A percentile compares a stretch with the other conserved stretches of the same genome.
Evolutionary conservation across 768 basidiomycete genomes (phyloP).

Genomic region (Termitomyces sp.): DNA sequence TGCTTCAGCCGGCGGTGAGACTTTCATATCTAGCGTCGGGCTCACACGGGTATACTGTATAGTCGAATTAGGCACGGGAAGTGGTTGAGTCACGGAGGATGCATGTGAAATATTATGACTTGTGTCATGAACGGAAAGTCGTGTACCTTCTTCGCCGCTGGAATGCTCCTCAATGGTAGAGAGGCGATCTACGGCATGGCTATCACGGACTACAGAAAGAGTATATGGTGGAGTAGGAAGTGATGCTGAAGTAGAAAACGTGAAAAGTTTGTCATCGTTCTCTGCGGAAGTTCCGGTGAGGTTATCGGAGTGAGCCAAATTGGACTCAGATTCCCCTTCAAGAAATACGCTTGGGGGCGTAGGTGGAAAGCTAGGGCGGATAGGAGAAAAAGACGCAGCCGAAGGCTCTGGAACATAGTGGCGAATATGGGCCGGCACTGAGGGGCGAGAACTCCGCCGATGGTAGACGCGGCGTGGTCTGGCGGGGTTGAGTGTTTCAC

Average conservation of each 20-base stretch:
- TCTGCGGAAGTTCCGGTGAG: slow-evolving; percentile 20
- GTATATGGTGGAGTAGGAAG: slow-evolving; percentile 35
- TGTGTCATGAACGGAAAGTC: background rate
- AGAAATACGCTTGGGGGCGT: slow-evolving; percentile 37
- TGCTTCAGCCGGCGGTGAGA: background rate
- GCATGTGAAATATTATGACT: slow-evolving; percentile 5
- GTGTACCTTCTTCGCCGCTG: slow-evolving; percentile 7
- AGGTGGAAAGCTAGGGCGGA: slow-evolving; percentile 23
- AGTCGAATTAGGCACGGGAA: slow-evolving; percentile 17
- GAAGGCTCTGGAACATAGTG: slow-evolving; percentile 18
- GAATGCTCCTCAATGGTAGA: slow-evolving; percentile 17
- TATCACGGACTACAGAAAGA: slow-evolving; percentile 21
- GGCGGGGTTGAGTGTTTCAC: slow-evolving; percentile 26
- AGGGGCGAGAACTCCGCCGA: slow-evolving; percentile 17
- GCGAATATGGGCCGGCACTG: slow-evolving; percentile 26
- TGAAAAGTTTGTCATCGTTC: slow-evolving; percentile 16
- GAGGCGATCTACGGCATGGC: slow-evolving; percentile 13
- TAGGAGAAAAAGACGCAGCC: slow-evolving; percentile 11
- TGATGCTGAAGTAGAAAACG: slow-evolving; percentile 21
- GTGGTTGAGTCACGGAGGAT: slow-evolving; percentile 13
- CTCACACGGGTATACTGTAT: slow-evolving; percentile 5
- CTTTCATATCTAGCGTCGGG: background rate
- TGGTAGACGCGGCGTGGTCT: slow-evolving; percentile 22
- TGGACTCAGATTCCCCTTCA: slow-evolving; percentile 24
- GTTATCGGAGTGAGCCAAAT: slow-evolving; percentile 26